phyloP scores from a whole-genome alignment of 1,284 basidiomycete species.

The Malassezia arunalokei region DNA sequence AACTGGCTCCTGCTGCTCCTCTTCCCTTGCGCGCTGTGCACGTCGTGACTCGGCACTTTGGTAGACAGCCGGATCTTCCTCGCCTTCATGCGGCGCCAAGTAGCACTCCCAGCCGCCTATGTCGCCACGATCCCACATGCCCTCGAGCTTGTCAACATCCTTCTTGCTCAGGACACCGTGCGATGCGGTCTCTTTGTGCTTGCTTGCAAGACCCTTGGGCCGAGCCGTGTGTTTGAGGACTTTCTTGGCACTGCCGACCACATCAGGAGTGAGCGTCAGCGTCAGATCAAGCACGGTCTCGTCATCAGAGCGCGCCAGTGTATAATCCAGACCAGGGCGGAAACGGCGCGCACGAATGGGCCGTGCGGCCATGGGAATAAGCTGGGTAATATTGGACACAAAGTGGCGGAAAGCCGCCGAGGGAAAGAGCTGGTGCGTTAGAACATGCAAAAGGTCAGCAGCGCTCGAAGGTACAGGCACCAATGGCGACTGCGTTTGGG shows the following conservation, averaged over 20 bases:
- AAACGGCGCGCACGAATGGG: slow-evolving; percentile 65
- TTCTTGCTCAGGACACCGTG: slow-evolving; percentile 21
- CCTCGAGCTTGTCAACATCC: slow-evolving; percentile 35
- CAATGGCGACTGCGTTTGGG: slow-evolving; percentile 11
- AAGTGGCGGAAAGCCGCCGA: slow-evolving; percentile 79
- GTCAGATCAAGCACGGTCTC: slow-evolving; percentile 66
- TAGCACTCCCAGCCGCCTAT: slow-evolving; percentile 97
- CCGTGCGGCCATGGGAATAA: slow-evolving; percentile 63
- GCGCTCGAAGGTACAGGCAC: slow-evolving; percentile 22
- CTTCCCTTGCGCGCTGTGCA: slow-evolving; percentile 14
- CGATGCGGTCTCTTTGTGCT: slow-evolving; percentile 15
- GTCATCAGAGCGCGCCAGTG: slow-evolving; percentile 78
- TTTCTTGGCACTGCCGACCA: slow-evolving; percentile 25
- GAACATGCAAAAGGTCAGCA: slow-evolving; percentile 24
- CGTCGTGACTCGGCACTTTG: slow-evolving; percentile 50
- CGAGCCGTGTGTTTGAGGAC: slow-evolving; percentile 24
- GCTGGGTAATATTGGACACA: slow-evolving; percentile 64
- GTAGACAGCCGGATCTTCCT: slow-evolving; percentile 69
- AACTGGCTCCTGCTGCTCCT: slow-evolving; percentile 51
- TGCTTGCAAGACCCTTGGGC: slow-evolving; percentile 44
- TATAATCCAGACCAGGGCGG: slow-evolving; percentile 86
- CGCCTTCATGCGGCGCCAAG: slow-evolving; percentile 82
- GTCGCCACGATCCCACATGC: slow-evolving; percentile 60
- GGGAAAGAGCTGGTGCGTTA: slow-evolving; percentile 52
- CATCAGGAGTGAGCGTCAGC: slow-evolving; percentile 73